A percentile compares a stretch with the other conserved stretches of the same genome.
Conservation (phyloP, 1,139 yeast species). For the Sporopachydermia cereana region DNA sequence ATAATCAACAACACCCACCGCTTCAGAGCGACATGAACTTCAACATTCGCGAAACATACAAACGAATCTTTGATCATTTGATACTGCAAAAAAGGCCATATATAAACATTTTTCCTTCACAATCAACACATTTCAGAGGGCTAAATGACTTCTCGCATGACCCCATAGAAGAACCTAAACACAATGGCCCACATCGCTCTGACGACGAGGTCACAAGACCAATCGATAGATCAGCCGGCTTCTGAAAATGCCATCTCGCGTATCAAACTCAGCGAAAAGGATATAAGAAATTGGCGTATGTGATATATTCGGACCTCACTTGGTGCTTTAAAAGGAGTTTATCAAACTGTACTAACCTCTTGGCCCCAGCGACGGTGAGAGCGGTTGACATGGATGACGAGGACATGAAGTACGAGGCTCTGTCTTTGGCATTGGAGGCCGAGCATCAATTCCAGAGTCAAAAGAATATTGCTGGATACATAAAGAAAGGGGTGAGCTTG, state of each 20-base stretch:
- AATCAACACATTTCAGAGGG: background rate
- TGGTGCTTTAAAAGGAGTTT: too few species aligned
- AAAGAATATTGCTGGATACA: constrained; percentile 67
- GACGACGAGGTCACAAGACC: background rate
- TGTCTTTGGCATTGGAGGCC: constrained; percentile 2
- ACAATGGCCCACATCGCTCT: background rate
- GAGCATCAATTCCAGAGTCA: constrained; percentile 15
- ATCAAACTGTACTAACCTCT: too few species aligned
- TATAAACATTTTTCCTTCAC: too few species aligned
- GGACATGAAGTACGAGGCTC: constrained; percentile 4
- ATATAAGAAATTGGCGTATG: constrained; percentile 5
- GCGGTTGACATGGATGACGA: constrained; percentile 2
- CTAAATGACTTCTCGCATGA: too few species aligned
- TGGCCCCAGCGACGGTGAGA: background rate
- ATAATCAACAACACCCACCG: too few species aligned
- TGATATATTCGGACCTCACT: too few species aligned
- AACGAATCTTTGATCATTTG: too few species aligned
- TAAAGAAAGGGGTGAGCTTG: constrained; percentile 57
- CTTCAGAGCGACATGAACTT: too few species aligned
- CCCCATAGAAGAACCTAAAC: too few species aligned
- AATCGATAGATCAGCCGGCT: background rate
- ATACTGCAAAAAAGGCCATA: too few species aligned
- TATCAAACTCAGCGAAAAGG: background rate
- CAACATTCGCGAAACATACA: too few species aligned
- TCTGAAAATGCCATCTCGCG: background rate